Evolutionary conservation across 306 rosid species (phyloP), one percentile per base, ranked within the genome.

Genomic region (Lathyrus tuberosus): DNA sequence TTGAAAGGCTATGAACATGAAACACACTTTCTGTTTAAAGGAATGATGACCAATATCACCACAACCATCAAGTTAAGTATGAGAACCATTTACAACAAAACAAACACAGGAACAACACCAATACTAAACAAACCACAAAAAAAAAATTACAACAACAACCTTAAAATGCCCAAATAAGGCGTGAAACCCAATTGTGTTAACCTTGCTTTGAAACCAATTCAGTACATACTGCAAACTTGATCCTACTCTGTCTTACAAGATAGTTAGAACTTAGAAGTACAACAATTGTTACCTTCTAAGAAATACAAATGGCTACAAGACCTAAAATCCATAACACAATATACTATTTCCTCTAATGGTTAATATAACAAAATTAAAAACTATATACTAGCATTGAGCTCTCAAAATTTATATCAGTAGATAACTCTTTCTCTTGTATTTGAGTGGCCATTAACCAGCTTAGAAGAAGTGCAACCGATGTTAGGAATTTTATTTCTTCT

Each of bases 401-500:
- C 75, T 46, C 14, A 41, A 43, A 48, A 54, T 31, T 13, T 49
- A 35, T 37, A 65, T 75, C 51, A 75, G 68, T 72, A 48, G 40
- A 53, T 15, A 37, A 64, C 61, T 71, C 57, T 66, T 56, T 66
- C 69, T 57, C 71, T 84, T 46, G 84, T 54, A 76, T 71, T 57
- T 9, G 76, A 75, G 63, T 66, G 71, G 38, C 93, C 96, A 73
- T 90, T 90, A 35, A 80, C 20, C 54, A 78, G 70, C 60, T 61
- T 60, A 26, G 67, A 51, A 58, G 84, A 63, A 78, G 57, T 53
- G 79, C 62, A 22, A 5, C 71, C 79, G 0, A 88, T 84, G 78
- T 81, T 88, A 57, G 22, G 76, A 74, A 93, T 79, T 82, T 80
- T 69, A 71, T 88, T 75, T 78, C 89, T 76, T 79, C 97, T 81